phyloP scores from a whole-genome alignment of 169 alveolate species.

The Eimeria mitis region DNA sequence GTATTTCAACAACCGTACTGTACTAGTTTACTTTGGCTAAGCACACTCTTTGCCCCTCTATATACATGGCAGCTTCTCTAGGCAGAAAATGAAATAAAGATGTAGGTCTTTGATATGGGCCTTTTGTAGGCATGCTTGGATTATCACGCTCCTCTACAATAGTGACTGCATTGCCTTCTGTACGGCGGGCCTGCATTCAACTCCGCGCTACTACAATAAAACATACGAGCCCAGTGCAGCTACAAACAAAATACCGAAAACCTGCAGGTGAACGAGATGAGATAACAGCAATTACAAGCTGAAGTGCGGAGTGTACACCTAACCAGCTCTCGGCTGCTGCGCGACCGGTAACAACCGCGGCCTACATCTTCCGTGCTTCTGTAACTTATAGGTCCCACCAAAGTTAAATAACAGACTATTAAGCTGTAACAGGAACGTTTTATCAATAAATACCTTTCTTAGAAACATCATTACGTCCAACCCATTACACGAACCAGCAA shows the following conservation, averaged over 20 bases:
- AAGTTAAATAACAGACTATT: neutral
- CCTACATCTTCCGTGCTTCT: neutral
- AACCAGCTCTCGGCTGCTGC: conserved; percentile 1
- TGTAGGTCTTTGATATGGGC: neutral
- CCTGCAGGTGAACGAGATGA: neutral
- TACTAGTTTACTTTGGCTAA: neutral
- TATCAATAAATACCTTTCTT: neutral
- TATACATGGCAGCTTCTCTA: neutral
- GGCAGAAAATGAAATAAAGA: neutral
- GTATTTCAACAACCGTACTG: neutral
- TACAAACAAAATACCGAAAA: neutral
- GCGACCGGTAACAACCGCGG: neutral
- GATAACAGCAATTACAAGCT: neutral
- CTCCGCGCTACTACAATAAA: neutral
- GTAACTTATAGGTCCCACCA: neutral
- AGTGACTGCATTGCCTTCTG: neutral
- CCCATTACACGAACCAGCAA: neutral
- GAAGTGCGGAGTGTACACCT: conserved; percentile 1
- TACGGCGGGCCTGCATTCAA: conserved; percentile 2
- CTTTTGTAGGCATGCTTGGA: neutral
- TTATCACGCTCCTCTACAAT: neutral
- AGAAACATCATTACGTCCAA: neutral
- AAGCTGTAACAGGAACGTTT: neutral
- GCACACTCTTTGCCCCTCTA: conserved; percentile 7
- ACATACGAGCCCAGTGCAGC: conserved; percentile 1